phyloP scores from a whole-genome alignment of 495 filamentous ascomycete species.

The Xylaria intraflava region DNA sequence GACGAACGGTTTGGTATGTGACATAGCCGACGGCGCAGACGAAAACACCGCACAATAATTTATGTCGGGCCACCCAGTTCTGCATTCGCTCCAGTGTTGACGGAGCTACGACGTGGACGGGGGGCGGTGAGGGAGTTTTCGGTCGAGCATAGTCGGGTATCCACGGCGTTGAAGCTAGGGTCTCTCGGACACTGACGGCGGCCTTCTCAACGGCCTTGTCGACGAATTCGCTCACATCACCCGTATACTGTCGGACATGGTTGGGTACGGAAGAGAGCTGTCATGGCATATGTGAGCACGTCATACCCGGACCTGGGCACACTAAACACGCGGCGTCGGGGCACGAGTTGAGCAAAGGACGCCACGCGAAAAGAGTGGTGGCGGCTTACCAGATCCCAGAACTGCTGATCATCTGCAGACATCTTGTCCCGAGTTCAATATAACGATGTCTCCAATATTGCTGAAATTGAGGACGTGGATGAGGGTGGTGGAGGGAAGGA shows the following conservation, averaged over 20 bases:
- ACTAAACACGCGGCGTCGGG: background rate
- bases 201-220: conserved; percentile 68
- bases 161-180: conserved; percentile 59
- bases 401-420: conserved; percentile 58
- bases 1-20: conserved; percentile 58
- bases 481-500: background rate
- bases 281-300: conserved; percentile 12
- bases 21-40: conserved; percentile 62
- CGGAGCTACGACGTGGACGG: conserved; percentile 28
- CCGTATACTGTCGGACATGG: conserved; percentile 59
- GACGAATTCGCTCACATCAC: conserved; percentile 65
- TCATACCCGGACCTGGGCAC: too few relatives aligned
- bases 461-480: background rate
- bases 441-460: background rate
- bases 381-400: conserved; percentile 52
- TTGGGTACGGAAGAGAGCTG: conserved; percentile 67
- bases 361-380: background rate
- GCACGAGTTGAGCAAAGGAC: conserved; percentile 1
- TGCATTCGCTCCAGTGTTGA: conserved; percentile 32
- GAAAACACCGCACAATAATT: conserved; percentile 60
- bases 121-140: conserved; percentile 42
- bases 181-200: conserved; percentile 55
- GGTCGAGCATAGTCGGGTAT: conserved; percentile 62
- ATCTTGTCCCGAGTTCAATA: conserved; percentile 26
- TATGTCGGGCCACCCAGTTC: conserved; percentile 63